These are phyloP conservation scores for Exophiala xenobiotica DNA, from an alignment of 2,329 filamentous ascomycete species.

Conservation along the genomic window DNA sequence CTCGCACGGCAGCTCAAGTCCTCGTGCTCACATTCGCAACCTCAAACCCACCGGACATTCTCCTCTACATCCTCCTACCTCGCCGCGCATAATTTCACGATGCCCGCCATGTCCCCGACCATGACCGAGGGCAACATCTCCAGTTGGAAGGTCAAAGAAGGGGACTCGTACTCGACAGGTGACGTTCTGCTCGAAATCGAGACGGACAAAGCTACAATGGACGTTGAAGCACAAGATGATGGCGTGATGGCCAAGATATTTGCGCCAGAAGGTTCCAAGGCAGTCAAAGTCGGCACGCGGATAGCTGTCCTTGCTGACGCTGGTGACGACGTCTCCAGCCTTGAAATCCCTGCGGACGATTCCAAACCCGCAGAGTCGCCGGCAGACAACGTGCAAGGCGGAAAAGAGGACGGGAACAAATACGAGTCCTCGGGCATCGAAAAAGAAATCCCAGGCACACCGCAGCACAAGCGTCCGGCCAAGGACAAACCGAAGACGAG, in stretches of 20 bases:
- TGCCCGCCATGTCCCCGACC: constrained; percentile 87
- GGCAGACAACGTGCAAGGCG: constrained; percentile 25
- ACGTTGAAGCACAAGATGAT: constrained; percentile 89
- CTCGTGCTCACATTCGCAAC: constrained; percentile 22
- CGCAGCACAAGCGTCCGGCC: constrained; percentile 23
- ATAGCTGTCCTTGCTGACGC: constrained; percentile 81
- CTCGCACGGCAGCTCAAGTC: constrained; percentile 28
- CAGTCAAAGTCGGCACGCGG: constrained; percentile 72
- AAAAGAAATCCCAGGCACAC: constrained; percentile 30
- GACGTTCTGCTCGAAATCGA: constrained; percentile 90
- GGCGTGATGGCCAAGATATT: constrained; percentile 80
- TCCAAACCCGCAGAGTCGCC: constrained; percentile 27
- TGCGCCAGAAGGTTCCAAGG: constrained; percentile 70
- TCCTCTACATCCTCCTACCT: constrained; percentile 37
- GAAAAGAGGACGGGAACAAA: constrained; percentile 13
- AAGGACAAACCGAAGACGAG: constrained; percentile 25
- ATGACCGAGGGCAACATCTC: constrained; percentile 94
- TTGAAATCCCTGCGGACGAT: constrained; percentile 74
- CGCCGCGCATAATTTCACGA: constrained; percentile 82
- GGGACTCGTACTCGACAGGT: constrained; percentile 74
- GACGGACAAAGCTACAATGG: constrained; percentile 93
- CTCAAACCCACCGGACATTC: constrained; percentile 23
- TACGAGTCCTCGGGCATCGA: constrained; percentile 26
- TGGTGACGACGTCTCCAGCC: constrained; percentile 71
- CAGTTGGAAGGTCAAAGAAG: constrained; percentile 82